Evolutionary conservation across 352 stramenopile species (phyloP).

Genomic region (Pythium folliculosum): DNA sequence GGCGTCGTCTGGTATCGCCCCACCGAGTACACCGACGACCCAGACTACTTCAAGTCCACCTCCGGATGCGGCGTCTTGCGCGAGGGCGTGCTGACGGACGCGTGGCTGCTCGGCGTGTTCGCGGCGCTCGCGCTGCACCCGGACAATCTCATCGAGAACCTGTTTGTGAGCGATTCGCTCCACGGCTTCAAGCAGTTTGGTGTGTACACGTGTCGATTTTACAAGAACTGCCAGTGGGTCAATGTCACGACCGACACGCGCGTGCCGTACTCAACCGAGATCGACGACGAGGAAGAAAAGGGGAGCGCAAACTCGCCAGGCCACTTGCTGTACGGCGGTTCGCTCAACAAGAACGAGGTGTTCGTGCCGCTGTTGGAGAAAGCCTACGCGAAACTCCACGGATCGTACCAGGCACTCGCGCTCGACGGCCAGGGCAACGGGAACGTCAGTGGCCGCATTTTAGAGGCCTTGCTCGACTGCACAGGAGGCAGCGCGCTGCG

Average conservation of each 20-base stretch:
- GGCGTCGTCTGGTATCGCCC: slow-evolving; percentile 63
- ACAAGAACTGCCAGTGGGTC: slow-evolving; percentile 89
- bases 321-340: slow-evolving; percentile 70
- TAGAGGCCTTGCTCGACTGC: slow-evolving; percentile 88
- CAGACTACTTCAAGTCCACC: slow-evolving; percentile 86
- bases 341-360: slow-evolving; percentile 80
- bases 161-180: slow-evolving; percentile 87
- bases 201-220: slow-evolving; percentile 92
- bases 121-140: slow-evolving; percentile 78
- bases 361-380: slow-evolving; percentile 90
- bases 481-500: slow-evolving; percentile 84
- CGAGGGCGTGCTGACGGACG: slow-evolving; percentile 69
- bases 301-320: slow-evolving; percentile 37
- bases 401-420: slow-evolving; percentile 61
- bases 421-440: slow-evolving; percentile 41
- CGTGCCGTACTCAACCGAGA: slow-evolving; percentile 64
- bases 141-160: slow-evolving; percentile 89
- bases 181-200: slow-evolving; percentile 81
- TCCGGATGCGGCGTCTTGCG: slow-evolving; percentile 58
- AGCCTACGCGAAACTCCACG: slow-evolving; percentile 89
- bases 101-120: slow-evolving; percentile 87
- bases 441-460: slow-evolving; percentile 58
- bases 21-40: slow-evolving; percentile 70
- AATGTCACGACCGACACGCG: slow-evolving; percentile 88
- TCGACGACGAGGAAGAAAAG: slow-evolving; percentile 40